Evolutionary conservation across 495 filamentous ascomycete species (phyloP).

Genomic region (Penicillium ucsense): DNA sequence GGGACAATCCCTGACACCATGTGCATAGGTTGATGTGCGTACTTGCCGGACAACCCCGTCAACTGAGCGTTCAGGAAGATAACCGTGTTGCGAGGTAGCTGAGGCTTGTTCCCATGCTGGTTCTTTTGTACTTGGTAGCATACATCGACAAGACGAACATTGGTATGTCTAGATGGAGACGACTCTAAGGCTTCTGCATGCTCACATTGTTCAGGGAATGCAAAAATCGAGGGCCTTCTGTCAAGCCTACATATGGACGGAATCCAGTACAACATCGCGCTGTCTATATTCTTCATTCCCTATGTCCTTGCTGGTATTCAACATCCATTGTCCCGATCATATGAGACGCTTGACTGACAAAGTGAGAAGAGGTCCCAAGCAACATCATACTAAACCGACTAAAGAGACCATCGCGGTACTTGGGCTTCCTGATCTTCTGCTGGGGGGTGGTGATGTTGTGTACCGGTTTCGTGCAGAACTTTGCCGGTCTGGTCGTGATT

Average conservation of each 20-base stretch:
- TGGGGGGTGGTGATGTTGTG: conserved; percentile 36
- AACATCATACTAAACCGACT: conserved; percentile 15
- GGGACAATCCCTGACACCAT: neutral
- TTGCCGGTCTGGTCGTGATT: conserved; percentile 13
- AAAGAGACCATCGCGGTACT: conserved; percentile 10
- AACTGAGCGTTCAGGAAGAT: neutral
- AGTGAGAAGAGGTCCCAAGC: conserved; percentile 14
- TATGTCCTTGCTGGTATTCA: conserved; percentile 16
- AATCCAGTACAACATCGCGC: conserved; percentile 22
- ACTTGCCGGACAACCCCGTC: neutral
- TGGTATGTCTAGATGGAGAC: neutral
- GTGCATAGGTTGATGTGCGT: neutral
- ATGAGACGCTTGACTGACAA: neutral
- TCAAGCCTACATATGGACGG: conserved; percentile 1
- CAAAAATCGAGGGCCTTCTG: conserved; percentile 7
- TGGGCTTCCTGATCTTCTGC: conserved; percentile 13
- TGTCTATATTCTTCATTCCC: conserved; percentile 30
- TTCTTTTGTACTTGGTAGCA: conserved; percentile 4
- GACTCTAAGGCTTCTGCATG: neutral
- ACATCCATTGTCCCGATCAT: neutral
- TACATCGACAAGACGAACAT: conserved; percentile 2
- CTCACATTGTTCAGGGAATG: neutral
- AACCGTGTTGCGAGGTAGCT: neutral
- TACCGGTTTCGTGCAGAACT: conserved; percentile 17
- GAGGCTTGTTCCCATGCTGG: conserved; percentile 5